Conservation (phyloP, 2,329 filamentous ascomycete species). For the Microascus cirrosus region DNA sequence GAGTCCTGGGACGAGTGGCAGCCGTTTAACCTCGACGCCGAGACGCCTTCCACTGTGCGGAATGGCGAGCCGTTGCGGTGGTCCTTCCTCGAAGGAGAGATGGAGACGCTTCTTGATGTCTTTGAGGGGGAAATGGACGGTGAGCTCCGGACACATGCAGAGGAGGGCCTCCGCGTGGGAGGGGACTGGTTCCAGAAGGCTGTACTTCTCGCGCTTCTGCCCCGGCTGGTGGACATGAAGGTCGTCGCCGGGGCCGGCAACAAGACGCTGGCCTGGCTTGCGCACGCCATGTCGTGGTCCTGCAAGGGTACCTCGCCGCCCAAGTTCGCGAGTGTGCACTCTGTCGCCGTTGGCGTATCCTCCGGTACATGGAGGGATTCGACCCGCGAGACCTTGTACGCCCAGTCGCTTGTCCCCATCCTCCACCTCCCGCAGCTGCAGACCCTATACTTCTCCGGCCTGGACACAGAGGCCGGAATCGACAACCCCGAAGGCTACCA, state of each 20-base stretch:
- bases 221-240: slow-evolving; percentile 2
- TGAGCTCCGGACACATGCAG: neutral
- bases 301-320: neutral
- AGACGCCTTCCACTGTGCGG: neutral
- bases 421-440: neutral
- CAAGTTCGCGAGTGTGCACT: neutral
- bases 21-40: neutral
- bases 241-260: neutral
- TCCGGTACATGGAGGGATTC: neutral
- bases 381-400: neutral
- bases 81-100: neutral
- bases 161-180: neutral
- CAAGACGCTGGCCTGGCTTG: neutral
- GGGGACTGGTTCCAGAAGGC: slow-evolving; percentile 1
- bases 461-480: neutral
- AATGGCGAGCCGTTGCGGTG: neutral
- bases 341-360: neutral
- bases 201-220: neutral
- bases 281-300: neutral
- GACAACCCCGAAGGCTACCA: neutral
- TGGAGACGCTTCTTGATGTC: neutral
- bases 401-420: neutral
- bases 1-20: slow-evolving; percentile 1
- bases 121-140: neutral
- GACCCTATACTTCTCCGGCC: neutral